phyloP scores from a whole-genome alignment of 2,329 filamentous ascomycete genomes.

The Colletotrichum graminicola region DNA sequence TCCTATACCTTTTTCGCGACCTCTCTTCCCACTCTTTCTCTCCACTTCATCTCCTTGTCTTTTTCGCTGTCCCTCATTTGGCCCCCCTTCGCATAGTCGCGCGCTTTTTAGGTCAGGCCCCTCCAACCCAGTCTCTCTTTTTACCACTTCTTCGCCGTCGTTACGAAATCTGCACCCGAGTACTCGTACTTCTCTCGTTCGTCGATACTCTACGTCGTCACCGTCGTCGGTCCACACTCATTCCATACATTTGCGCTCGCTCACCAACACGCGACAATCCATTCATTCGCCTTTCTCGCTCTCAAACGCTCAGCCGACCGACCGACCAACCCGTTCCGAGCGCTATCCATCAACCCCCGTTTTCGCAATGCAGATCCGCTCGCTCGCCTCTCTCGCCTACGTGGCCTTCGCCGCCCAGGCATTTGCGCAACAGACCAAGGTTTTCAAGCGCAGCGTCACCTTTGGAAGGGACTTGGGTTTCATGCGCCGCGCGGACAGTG shows the following conservation, averaged over 20 bases:
- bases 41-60: constrained; percentile 41
- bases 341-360: constrained; percentile 12
- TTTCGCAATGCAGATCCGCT: constrained; percentile 42
- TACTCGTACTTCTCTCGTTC: constrained; percentile 30
- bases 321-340: constrained; percentile 18
- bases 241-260: constrained; percentile 23
- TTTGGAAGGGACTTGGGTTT: constrained; percentile 55
- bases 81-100: constrained; percentile 28
- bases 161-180: constrained; percentile 25
- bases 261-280: neutral
- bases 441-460: constrained; percentile 54
- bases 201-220: constrained; percentile 17
- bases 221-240: constrained; percentile 30
- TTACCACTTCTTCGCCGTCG: constrained; percentile 7
- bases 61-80: constrained; percentile 36
- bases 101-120: constrained; percentile 38
- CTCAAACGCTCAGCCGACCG: constrained; percentile 1
- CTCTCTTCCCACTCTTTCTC: constrained; percentile 34
- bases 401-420: constrained; percentile 42
- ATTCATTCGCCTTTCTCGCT: neutral
- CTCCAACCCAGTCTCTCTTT: constrained; percentile 39
- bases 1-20: constrained; percentile 26
- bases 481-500: constrained; percentile 58
- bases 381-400: constrained; percentile 42
- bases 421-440: constrained; percentile 38